Evolutionary conservation across 306 rosid species (phyloP), one percentile per base, ranked within the genome.

Genomic region (Fragaria ananassa): DNA sequence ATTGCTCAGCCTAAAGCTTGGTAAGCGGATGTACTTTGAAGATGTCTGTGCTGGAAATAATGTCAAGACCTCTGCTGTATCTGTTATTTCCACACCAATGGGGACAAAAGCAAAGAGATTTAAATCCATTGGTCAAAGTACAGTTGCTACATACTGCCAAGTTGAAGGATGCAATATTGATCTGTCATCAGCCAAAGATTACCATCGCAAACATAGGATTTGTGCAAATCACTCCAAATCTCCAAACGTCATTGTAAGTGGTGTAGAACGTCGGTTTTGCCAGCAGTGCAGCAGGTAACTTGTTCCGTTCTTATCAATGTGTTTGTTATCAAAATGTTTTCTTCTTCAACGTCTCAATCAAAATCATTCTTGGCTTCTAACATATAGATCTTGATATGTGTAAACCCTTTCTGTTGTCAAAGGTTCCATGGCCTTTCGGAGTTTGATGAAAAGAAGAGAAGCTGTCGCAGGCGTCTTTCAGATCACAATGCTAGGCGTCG

Each of bases 401-500:
- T 74, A 70, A 79, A 76, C 80, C 34, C 49, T 75, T 76, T 86
- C 10, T 74, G 46, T 70, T 83, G 70, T 69, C 71, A 74, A 89
- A 94, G 98, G 96, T 94, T 94, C 87, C 98, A 94, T 72, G 84
- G 85, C 75, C 86, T 90, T 57, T 85, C 90, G 27, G 98, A 90
- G 76, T 94, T 94, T 77, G 98, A 94, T 80, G 95, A 89, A 29
- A 86, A 86, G 78, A 94, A 94, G 83, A 89, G 98, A 86, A 94
- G 97, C 85, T 94, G 97, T 81, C 91, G 97, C 60, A 88, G 83
- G n/a, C 97, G 97, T 75, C 98, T 94, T 56, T 90, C 87, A 23
- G 93, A 94, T 90, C 98, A 94, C 78, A 94, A 94, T 82, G 96
- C 98, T 74, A 90, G 98, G 86, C 98, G 98, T 31, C 98, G 97